Evolutionary conservation across 2,329 filamentous ascomycete genomes (phyloP).

Genomic region (Uncinocarpus reesii): DNA sequence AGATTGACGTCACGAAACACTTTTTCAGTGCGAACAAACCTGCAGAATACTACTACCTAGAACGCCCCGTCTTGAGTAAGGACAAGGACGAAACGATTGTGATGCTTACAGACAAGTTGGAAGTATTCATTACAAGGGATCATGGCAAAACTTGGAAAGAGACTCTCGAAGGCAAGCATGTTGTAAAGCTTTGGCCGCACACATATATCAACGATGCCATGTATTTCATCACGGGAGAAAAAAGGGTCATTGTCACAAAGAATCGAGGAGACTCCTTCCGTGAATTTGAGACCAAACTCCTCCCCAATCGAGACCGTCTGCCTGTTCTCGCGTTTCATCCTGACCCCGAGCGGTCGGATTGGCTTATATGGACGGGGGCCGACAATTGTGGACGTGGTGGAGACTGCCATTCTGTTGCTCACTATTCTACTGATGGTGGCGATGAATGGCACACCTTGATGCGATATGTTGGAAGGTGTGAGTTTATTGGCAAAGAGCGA

Average conservation of each 20-base stretch:
- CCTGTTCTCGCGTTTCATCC: constrained; percentile 68
- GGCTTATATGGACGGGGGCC: constrained; percentile 79
- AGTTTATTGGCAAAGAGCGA: constrained; percentile 64
- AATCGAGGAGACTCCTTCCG: constrained; percentile 67
- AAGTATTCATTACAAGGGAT: constrained; percentile 66
- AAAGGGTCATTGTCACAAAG: constrained; percentile 66
- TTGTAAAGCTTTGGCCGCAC: constrained; percentile 65
- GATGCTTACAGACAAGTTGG: constrained; percentile 48
- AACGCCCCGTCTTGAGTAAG: constrained; percentile 56
- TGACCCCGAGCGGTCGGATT: constrained; percentile 71
- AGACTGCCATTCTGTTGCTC: constrained; percentile 63
- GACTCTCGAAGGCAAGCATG: constrained; percentile 58
- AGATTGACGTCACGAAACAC: constrained; percentile 52
- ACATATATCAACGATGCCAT: constrained; percentile 71
- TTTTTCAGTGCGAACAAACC: constrained; percentile 53
- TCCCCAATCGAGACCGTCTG: constrained; percentile 39
- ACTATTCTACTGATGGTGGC: constrained; percentile 68
- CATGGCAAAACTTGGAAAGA: constrained; percentile 80
- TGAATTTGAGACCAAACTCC: constrained; percentile 59
- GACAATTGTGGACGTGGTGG: constrained; percentile 51
- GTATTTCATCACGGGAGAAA: constrained; percentile 66
- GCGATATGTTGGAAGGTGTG: constrained; percentile 67
- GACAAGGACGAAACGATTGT: constrained; percentile 63
- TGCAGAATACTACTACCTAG: constrained; percentile 61
- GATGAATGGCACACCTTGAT: constrained; percentile 64